A percentile compares a stretch with the other conserved stretches of the same genome.
Conservation (phyloP, 768 basidiomycete genomes). For the Boletus rubroflammeus region DNA sequence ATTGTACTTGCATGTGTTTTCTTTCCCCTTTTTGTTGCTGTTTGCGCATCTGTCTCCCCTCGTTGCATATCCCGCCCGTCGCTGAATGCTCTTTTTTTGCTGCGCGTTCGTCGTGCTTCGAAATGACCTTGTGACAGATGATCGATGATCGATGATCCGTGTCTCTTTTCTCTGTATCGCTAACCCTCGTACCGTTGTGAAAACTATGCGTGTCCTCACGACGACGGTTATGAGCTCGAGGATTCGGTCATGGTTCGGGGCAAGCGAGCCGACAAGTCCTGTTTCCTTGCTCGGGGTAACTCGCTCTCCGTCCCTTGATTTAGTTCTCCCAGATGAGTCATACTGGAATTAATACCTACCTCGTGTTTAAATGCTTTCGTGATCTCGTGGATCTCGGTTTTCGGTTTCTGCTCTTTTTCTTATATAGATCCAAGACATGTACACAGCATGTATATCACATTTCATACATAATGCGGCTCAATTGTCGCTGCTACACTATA, state of each 20-base stretch:
- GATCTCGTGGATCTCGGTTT: too few relatives aligned
- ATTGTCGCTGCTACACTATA: too few relatives aligned
- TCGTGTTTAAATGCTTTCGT: too few relatives aligned
- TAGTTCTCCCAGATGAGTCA: neutral
- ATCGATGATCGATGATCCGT: neutral
- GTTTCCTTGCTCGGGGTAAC: too few relatives aligned
- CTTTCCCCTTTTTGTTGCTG: neutral
- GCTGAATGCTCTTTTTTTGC: neutral
- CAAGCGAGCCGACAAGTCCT: too few relatives aligned
- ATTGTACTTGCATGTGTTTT: neutral
- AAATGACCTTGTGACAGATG: neutral
- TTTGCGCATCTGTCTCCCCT: neutral
- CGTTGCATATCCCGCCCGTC: neutral
- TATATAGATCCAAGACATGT: too few relatives aligned
- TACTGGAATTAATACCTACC: too few relatives aligned
- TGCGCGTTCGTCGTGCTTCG: neutral
- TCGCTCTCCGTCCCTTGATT: too few relatives aligned
- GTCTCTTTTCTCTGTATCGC: neutral
- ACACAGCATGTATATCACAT: too few relatives aligned
- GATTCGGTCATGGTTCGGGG: neutral
- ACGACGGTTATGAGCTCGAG: neutral
- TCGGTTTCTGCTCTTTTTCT: too few relatives aligned
- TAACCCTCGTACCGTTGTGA: neutral
- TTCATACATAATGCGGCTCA: too few relatives aligned
- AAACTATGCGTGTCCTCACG: neutral